phyloP scores from a whole-genome alignment of 2,329 filamentous ascomycete species.

The Botrytis cinerea region DNA sequence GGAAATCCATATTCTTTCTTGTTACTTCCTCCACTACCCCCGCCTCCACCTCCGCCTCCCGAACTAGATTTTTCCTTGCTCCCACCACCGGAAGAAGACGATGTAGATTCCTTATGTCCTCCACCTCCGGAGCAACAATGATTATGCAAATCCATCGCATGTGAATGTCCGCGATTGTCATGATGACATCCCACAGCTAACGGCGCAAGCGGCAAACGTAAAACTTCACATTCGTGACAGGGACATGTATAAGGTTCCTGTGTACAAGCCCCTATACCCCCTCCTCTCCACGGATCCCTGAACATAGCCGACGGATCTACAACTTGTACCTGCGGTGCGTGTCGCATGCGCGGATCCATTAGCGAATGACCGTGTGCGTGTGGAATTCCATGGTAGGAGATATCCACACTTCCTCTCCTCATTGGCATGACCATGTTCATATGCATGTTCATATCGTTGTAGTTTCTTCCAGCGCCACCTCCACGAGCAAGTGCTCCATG shows the following conservation, averaged over 20 bases:
- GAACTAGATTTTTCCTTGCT: constrained; percentile 9
- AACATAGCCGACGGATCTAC: constrained; percentile 6
- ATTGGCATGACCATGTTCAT: constrained; percentile 5
- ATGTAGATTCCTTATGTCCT: not conserved
- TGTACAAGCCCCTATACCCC: not conserved
- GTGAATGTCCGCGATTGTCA: not conserved
- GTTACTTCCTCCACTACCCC: not conserved
- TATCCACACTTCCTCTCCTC: not conserved
- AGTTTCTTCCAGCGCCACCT: constrained; percentile 8
- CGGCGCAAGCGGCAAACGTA: constrained; percentile 2
- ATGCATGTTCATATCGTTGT: constrained; percentile 1
- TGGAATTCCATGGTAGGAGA: constrained; percentile 1
- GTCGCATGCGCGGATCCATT: constrained; percentile 11
- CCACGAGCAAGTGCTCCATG: constrained; percentile 13
- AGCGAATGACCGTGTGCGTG: not conserved
- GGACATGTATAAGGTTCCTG: constrained; percentile 10
- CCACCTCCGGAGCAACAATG: constrained; percentile 12
- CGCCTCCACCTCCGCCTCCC: not conserved
- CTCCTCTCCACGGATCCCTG: constrained; percentile 2
- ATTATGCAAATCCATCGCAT: constrained; percentile 15
- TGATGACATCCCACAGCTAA: constrained; percentile 4
- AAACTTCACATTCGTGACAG: constrained; percentile 6
- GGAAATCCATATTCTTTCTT: constrained; percentile 29
- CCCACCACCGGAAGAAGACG: not conserved
- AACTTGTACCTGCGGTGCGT: constrained; percentile 6